Evolutionary conservation across 169 alveolate species (phyloP).

Genomic region (Plasmodium sp.): DNA sequence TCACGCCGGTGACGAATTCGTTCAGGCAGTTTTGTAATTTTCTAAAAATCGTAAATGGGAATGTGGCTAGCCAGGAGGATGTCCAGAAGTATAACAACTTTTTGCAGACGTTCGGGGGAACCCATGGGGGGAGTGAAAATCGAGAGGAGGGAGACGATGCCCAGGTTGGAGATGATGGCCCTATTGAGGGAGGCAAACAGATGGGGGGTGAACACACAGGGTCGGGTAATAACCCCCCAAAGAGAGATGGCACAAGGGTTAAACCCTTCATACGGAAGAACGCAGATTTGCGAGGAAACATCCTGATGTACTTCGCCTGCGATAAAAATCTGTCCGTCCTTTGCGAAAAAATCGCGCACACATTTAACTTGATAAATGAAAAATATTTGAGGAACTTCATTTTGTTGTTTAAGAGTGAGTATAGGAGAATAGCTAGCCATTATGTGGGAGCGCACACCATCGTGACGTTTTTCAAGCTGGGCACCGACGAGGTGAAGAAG

Average conservation of each 20-base stretch:
- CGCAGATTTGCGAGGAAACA: constrained; percentile 43
- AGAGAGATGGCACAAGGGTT: not conserved
- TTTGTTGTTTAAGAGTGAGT: constrained; percentile 39
- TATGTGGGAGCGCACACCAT: constrained; percentile 40
- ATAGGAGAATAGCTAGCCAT: constrained; percentile 44
- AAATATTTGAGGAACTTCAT: constrained; percentile 34
- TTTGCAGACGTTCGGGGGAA: not conserved
- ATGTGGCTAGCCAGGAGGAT: constrained; percentile 43
- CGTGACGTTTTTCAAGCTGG: constrained; percentile 63
- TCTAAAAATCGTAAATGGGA: constrained; percentile 21
- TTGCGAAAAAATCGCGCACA: constrained; percentile 66
- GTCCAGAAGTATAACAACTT: constrained; percentile 17
- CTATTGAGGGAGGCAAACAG: not conserved
- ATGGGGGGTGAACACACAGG: not conserved
- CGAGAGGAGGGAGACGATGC: not conserved
- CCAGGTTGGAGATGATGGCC: not conserved
- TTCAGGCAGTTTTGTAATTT: constrained; percentile 54
- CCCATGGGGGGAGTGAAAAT: not conserved
- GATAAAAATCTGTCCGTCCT: constrained; percentile 43
- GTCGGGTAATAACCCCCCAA: not conserved
- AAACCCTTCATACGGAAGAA: constrained; percentile 40
- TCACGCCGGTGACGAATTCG: constrained; percentile 14
- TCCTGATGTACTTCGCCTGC: constrained; percentile 49
- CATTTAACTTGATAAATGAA: constrained; percentile 58
- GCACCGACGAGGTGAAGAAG: constrained; percentile 34